Base-by-base conservation (phyloP, 1,284 basidiomycete species). In the Puccinia polysora region DNA sequence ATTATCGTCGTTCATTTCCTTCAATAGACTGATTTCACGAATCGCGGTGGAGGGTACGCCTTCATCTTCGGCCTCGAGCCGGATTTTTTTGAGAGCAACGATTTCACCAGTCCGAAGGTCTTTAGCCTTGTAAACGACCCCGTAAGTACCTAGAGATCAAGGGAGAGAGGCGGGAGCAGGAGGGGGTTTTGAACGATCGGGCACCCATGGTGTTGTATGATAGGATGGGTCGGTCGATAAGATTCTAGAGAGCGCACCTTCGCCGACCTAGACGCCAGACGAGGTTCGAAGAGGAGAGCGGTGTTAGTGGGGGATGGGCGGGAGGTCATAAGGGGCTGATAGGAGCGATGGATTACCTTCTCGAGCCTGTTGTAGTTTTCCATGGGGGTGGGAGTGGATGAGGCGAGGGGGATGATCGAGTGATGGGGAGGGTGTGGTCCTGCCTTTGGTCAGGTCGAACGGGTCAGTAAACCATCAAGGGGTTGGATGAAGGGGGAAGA, bases 31-130 rank as follows among this genome's bases (percentile, higher is more conserved):
- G 81, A 98, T 97, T 83, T 98, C 95, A 67, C 95, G 86, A 79
- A 98, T 96, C 72, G 95, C 95, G 15, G 96, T 98, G 77, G 89
- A 91, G 4, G 95, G 95, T 20, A 97, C 95, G 25, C 95, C 95
- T 79, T 98, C 92, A 77, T 96, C 96, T 81, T 98, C 95, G 20
- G 93, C 91, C 81, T 98, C 96, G 43, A 98, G 86, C 72, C 95
- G 86, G 78, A 98, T 98, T 85, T 98, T 97, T 86, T 99, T 99
- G 78, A 94, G 83, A 59, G 93, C 93, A 64, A 93, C 94, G 77
- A 91, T 86, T 81, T 86, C 79, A 82, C 90, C 86, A 65, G 86
- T 86, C 76, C 82, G 83, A 79, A 87, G 81, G 80, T 91, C 86
- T 79, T 87, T 86, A 75, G 88, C 91, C 81, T 93, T 93, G 85